Evolutionary conservation across 1,139 yeast species (phyloP).

Genomic region (Yamadazyma taylorii): DNA sequence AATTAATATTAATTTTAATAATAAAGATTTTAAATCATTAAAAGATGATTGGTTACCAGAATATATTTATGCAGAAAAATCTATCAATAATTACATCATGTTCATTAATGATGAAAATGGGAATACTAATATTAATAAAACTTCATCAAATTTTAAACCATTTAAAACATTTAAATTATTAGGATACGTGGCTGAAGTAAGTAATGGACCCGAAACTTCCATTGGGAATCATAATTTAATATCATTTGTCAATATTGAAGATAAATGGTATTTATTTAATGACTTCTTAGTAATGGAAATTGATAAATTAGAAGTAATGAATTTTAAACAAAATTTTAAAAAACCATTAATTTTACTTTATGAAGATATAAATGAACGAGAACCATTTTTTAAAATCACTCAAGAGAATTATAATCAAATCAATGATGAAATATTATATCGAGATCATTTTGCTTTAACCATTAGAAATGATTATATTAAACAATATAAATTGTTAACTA

Average conservation of each 20-base stretch:
- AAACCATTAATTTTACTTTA: conserved; percentile 76
- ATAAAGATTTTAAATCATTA: conserved; percentile 45
- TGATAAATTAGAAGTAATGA: conserved; percentile 69
- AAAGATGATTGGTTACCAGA: conserved; percentile 47
- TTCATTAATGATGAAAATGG: conserved; percentile 9
- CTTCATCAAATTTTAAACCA: conserved; percentile 1
- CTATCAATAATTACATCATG: conserved; percentile 23
- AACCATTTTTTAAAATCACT: conserved; percentile 17
- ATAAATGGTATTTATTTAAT: conserved; percentile 82
- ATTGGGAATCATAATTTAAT: conserved; percentile 58
- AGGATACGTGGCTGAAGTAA: conserved; percentile 70
- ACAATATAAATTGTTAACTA: conserved; percentile 66
- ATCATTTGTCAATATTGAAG: conserved; percentile 53
- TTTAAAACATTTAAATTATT: conserved; percentile 55
- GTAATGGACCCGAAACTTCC: conserved; percentile 49
- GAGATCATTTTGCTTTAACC: conserved; percentile 76
- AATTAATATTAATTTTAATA: conserved; percentile 55
- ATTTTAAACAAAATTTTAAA: conserved; percentile 77
- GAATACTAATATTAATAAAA: conserved; percentile 3
- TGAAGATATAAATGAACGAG: conserved; percentile 39
- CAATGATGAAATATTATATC: conserved; percentile 65
- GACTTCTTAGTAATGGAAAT: conserved; percentile 87
- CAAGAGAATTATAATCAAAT: conserved; percentile 27
- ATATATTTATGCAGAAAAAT: conserved; percentile 8
- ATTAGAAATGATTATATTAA: conserved; percentile 57